Conservation (phyloP, 2,329 filamentous ascomycete genomes). For the Aureobasidium lini region DNA sequence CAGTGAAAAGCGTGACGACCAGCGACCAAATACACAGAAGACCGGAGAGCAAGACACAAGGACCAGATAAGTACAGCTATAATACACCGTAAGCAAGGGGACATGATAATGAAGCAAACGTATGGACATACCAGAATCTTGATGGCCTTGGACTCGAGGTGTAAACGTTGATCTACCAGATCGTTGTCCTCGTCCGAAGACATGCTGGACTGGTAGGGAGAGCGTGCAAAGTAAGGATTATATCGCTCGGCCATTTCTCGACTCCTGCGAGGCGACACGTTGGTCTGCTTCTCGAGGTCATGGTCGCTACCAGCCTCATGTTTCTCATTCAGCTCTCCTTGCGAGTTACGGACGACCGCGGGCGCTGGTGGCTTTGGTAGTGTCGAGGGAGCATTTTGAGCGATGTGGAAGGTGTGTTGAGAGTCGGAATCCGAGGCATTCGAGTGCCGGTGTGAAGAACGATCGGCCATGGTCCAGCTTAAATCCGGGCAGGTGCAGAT, state of each 20-base stretch:
- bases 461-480: slow-evolving; percentile 13
- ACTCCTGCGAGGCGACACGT: neutral
- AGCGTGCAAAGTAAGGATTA: neutral
- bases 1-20: slow-evolving; percentile 43
- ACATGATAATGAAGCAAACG: neutral
- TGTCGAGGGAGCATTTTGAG: neutral
- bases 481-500: neutral
- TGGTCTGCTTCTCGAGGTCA: neutral
- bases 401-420: neutral
- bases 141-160: slow-evolving; percentile 37
- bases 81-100: slow-evolving; percentile 15
- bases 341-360: neutral
- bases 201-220: slow-evolving; percentile 6
- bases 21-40: slow-evolving; percentile 48
- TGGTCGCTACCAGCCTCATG: neutral
- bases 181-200: slow-evolving; percentile 25
- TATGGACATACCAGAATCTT: slow-evolving; percentile 32
- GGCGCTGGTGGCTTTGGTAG: slow-evolving; percentile 2
- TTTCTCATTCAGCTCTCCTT: neutral
- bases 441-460: neutral
- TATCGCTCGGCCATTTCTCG: slow-evolving; percentile 2
- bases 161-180: slow-evolving; percentile 30
- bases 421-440: slow-evolving; percentile 7
- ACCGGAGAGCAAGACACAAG: slow-evolving; percentile 48
- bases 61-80: slow-evolving; percentile 45